phyloP scores from a whole-genome alignment of 371 early-diverging fungal genomes.

The Mucor circinelloides region DNA sequence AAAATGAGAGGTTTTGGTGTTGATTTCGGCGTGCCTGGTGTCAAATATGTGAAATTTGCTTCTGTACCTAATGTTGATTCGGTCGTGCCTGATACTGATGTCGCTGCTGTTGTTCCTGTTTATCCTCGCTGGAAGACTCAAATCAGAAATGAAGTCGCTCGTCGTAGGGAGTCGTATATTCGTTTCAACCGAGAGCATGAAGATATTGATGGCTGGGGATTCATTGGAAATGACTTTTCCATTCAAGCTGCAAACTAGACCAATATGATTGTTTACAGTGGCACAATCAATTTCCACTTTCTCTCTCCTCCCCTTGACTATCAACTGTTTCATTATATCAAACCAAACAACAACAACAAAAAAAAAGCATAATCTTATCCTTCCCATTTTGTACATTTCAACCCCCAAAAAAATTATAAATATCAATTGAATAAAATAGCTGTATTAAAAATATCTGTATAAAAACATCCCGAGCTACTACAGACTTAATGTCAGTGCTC shows the following conservation, averaged over 20 bases:
- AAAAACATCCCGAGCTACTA: not conserved
- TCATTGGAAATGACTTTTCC: not conserved
- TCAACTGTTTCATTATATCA: not conserved
- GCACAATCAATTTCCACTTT: not conserved
- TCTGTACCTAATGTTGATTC: not conserved
- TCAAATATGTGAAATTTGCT: not conserved
- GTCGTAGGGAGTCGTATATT: not conserved
- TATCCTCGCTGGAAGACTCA: not conserved
- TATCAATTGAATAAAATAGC: not conserved
- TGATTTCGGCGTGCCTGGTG: constrained; percentile 3
- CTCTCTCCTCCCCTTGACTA: not conserved
- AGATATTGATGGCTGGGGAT: not conserved
- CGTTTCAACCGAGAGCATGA: not conserved
- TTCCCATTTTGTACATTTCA: not conserved
- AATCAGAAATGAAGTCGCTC: constrained; percentile 9
- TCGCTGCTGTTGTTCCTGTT: not conserved
- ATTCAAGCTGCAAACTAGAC: not conserved
- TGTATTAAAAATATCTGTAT: too few species aligned
- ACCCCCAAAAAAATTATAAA: not conserved
- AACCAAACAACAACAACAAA: not conserved
- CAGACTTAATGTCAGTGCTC: not conserved
- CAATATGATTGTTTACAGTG: not conserved
- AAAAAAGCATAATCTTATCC: not conserved
- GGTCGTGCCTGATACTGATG: not conserved
- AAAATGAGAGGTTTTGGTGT: constrained; percentile 11